Base-by-base conservation (phyloP, 2,329 filamentous ascomycete genomes). In the Stachybotrys chartarum region DNA sequence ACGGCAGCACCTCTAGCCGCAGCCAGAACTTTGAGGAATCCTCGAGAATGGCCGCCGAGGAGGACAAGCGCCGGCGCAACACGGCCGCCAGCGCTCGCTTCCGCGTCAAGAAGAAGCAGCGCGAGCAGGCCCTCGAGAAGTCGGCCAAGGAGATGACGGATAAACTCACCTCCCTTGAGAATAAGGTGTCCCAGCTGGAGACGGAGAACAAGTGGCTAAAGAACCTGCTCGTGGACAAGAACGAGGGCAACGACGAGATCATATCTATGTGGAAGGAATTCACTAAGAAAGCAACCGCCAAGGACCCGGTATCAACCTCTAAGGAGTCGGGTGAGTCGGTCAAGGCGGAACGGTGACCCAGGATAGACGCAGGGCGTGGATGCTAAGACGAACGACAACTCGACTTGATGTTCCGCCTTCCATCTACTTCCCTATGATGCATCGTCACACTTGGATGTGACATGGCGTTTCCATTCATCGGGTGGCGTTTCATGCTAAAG, bases 81-180 rank as follows among this genome's bases (percentile, higher is more conserved):
- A 95, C 91, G 2, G 91, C 91, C 35, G 91, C 91, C 55, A 91
- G 87, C 61, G 91, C 91, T 17, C 87, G 91, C 52, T 96, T 96
- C 80, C 87, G 91, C 57, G 85, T 94, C 69, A 96, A 96, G 84
- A 96, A 96, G 86, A 96, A 96, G 83, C 90, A 94, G 75, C 87
- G 91, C 52, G 91, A 96, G 76, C 88, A 92, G 71, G 87, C 89
- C 8, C 83, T 95, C 53, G 90, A 93, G 72, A 85, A 84, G 66
- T 87, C 84, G 4, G 86, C 90, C 64, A 91, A 91, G 72, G 91
- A 95, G 62, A 89, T 93, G 74, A 83, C 83, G 31, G 88, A 94
- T 50, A 91, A 91, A 74, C 88, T 92, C 53, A 78, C 82, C 17
- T 77, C 78, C 17, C 79, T 96, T 7, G 89, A 95, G 72, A 80